A percentile compares a stretch with the other conserved stretches of the same genome.
These are phyloP conservation scores for Thelonectria blattea DNA, from an alignment of 2,329 filamentous ascomycete genomes.

Conservation along the genomic window DNA sequence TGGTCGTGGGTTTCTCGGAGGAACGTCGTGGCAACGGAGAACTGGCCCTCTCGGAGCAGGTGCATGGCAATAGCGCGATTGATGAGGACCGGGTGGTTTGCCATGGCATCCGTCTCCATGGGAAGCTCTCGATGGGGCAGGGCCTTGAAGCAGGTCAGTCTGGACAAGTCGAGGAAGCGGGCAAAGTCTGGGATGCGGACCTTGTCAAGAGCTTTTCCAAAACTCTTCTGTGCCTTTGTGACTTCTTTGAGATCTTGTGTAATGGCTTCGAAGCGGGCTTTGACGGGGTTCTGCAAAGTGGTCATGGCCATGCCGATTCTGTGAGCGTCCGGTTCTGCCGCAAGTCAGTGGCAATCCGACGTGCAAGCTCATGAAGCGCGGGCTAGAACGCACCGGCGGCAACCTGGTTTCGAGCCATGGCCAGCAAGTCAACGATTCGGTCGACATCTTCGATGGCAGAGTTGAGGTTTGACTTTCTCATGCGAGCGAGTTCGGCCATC, in stretches of 20 bases:
- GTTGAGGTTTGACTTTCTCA: constrained; percentile 71
- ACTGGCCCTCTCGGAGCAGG: constrained; percentile 91
- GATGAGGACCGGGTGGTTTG: constrained; percentile 75
- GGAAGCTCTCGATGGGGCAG: constrained; percentile 66
- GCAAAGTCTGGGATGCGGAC: constrained; percentile 49
- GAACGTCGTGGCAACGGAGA: constrained; percentile 85
- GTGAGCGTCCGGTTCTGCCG: constrained; percentile 50
- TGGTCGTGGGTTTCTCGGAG: constrained; percentile 69
- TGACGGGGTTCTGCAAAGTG: constrained; percentile 85
- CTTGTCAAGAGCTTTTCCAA: constrained; percentile 85
- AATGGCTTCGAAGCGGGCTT: constrained; percentile 78
- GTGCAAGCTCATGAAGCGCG: neutral
- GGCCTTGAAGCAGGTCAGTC: constrained; percentile 40
- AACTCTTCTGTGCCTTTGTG: constrained; percentile 80
- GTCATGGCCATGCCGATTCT: constrained; percentile 77
- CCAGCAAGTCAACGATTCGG: constrained; percentile 78
- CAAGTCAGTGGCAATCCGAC: constrained; percentile 22
- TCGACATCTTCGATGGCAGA: constrained; percentile 82
- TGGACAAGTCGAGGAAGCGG: neutral
- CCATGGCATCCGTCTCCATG: constrained; percentile 81
- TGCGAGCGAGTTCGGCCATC: constrained; percentile 75
- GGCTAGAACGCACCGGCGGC: constrained; percentile 60
- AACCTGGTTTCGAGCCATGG: constrained; percentile 74
- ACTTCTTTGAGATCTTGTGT: constrained; percentile 84
- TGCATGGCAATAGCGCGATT: constrained; percentile 97